These are phyloP conservation scores for Celoporthe dispersa DNA, from an alignment of 2,329 filamentous ascomycete species.

Conservation along the genomic window DNA sequence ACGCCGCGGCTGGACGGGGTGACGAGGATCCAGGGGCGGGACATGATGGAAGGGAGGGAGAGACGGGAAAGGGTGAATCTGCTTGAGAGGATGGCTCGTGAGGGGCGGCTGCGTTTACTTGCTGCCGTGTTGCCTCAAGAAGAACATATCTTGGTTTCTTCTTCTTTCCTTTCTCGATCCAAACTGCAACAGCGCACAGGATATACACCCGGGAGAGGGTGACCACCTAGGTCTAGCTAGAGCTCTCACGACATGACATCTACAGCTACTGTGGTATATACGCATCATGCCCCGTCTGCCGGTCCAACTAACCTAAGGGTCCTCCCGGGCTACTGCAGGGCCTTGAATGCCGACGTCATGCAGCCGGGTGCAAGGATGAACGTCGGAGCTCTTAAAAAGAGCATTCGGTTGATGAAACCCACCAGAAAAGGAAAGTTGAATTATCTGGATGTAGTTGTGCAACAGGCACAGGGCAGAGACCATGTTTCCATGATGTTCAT, in stretches of 20 bases:
- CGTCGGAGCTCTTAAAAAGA: neutral
- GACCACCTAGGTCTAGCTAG: neutral
- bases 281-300: slow-evolving; percentile 1
- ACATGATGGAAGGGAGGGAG: slow-evolving; percentile 39
- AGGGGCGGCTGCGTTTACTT: neutral
- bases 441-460: too few relatives aligned
- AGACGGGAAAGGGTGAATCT: neutral
- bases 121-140: neutral
- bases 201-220: neutral
- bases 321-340: slow-evolving; percentile 1
- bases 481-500: too few relatives aligned
- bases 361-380: neutral
- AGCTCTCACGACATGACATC: neutral
- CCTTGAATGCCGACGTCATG: neutral
- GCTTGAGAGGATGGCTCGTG: neutral
- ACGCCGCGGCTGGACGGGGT: slow-evolving; percentile 54
- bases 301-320: neutral
- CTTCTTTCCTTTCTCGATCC: too few relatives aligned
- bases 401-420: too few relatives aligned
- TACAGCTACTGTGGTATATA: neutral
- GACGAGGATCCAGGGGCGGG: slow-evolving; percentile 55
- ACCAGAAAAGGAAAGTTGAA: too few relatives aligned
- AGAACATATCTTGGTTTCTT: too few relatives aligned
- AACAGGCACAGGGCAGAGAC: too few relatives aligned
- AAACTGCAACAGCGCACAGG: neutral